Percentiles rank a stretch among this genome's conserved stretches.
These are phyloP conservation scores for Verticillium nubilum DNA, from an alignment of 2,329 filamentous ascomycete species.

Conservation along the genomic window DNA sequence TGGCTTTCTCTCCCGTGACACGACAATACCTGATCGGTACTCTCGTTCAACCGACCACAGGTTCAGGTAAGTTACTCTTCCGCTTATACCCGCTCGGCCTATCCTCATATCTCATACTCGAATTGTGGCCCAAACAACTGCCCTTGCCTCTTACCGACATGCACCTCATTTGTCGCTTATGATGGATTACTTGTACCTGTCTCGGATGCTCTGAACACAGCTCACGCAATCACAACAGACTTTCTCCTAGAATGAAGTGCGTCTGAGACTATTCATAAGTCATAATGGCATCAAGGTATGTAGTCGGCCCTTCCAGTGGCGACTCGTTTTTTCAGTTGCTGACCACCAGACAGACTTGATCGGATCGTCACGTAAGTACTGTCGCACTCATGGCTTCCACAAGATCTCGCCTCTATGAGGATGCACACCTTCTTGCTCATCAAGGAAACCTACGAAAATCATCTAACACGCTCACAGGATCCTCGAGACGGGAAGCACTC, in stretches of 20 bases:
- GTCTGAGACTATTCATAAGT: neutral
- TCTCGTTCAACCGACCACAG: neutral
- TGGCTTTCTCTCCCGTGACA: neutral
- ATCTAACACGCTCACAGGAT: conserved; percentile 51
- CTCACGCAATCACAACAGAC: neutral
- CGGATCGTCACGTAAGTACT: conserved; percentile 2
- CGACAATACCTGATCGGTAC: neutral
- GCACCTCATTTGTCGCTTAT: neutral
- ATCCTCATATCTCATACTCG: neutral
- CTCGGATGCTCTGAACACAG: neutral
- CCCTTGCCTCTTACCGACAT: neutral
- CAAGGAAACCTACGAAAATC: neutral
- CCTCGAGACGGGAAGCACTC: conserved; percentile 94
- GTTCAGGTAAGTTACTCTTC: neutral
- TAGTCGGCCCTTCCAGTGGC: neutral
- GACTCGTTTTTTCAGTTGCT: neutral
- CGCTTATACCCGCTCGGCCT: neutral
- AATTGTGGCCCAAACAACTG: neutral
- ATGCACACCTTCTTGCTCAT: neutral
- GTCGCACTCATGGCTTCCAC: too few relatives aligned
- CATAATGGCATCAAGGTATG: conserved; percentile 3
- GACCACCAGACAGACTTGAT: neutral
- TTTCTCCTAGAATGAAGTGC: neutral
- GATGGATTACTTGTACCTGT: neutral
- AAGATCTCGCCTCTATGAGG: neutral